A percentile compares a stretch with the other conserved stretches of the same genome.
These are phyloP conservation scores for Melampsora americana DNA, from an alignment of 1,284 basidiomycete species.

Conservation along the genomic window DNA sequence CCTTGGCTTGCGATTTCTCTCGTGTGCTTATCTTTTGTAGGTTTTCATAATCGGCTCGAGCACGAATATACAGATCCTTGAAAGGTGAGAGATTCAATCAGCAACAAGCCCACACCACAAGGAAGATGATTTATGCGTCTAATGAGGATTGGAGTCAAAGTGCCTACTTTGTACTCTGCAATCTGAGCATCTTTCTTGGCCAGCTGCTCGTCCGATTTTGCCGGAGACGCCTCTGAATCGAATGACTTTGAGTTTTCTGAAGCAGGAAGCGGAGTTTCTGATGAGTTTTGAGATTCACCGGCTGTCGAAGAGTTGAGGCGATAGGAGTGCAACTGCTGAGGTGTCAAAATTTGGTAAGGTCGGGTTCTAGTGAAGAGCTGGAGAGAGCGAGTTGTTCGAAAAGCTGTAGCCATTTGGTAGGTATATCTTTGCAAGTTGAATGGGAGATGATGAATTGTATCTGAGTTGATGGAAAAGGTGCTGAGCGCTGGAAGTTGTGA, in stretches of 20 bases:
- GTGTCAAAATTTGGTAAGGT: neutral
- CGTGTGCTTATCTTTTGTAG: conserved; percentile 82
- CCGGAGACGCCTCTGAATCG: neutral
- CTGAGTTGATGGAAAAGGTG: no score
- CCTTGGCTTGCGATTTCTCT: conserved; percentile 85
- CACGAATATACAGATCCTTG: conserved; percentile 51
- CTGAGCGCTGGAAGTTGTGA: no score
- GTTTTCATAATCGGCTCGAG: conserved; percentile 83
- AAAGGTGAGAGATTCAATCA: conserved; percentile 47
- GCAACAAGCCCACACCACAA: neutral
- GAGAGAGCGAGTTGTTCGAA: neutral
- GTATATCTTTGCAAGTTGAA: no score
- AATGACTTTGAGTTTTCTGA: neutral
- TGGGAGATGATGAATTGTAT: no score
- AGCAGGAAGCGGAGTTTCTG: neutral
- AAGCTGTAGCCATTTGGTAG: neutral
- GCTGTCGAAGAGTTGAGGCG: neutral
- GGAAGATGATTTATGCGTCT: neutral
- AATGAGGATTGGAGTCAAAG: neutral
- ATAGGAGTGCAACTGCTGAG: neutral
- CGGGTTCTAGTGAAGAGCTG: neutral
- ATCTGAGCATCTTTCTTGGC: conserved; percentile 42
- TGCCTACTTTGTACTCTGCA: conserved; percentile 34
- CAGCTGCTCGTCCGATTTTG: conserved; percentile 5
- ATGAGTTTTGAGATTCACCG: neutral